Evolutionary conservation across 139 green algal species (phyloP), one percentile per base, ranked within the genome.

Genomic region (Coelastrella sp.): DNA sequence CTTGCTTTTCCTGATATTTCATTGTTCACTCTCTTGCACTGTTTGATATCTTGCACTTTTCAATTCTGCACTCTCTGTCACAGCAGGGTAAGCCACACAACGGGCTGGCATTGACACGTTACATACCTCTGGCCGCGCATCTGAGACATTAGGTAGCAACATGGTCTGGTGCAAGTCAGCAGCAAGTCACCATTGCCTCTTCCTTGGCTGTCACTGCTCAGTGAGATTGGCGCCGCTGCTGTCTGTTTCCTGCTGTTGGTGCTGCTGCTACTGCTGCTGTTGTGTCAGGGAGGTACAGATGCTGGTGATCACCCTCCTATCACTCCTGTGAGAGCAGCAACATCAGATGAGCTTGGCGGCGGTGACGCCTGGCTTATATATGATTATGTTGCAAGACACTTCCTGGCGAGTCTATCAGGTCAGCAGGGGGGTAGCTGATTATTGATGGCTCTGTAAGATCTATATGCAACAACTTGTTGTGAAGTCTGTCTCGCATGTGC

Each of bases 281-380:
- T 53, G 8, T 11, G 60, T 25, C 71, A 79, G 71, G 71, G 71
- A 41, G 71, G 71, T 17, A 23, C 30, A 23, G 71, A 79, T 63
- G 71, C 62, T 15, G 71, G 71, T 37, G 71, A 79, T 86, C 96
- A 98, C 88, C 96, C 96, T 13, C 96, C 96, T 40, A 98, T 98
- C 89, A 98, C 96, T 4, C 96, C 96, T 8, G 90, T 96, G 51
- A 57, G 89, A 6, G 80, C 81, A n/a, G 93, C 92, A 0, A 96
- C 91, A 0, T 89, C 95, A 85, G 77, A 25, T 0, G 91, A 96
- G 64, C 86, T 98, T 0, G 94, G 92, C 0, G 95, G 92, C 17
- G 95, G 93, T 1, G 95, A 98, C 69, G 73, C 85, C n/a, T 98
- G 94, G 94, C 87, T 95, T 1, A 50, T 98, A 7, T 98, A 98